Percentiles rank a stretch among this genome's conserved stretches.
Evolutionary conservation across 495 filamentous ascomycete species (phyloP).

Genomic region (Sordaria brevicollis): DNA sequence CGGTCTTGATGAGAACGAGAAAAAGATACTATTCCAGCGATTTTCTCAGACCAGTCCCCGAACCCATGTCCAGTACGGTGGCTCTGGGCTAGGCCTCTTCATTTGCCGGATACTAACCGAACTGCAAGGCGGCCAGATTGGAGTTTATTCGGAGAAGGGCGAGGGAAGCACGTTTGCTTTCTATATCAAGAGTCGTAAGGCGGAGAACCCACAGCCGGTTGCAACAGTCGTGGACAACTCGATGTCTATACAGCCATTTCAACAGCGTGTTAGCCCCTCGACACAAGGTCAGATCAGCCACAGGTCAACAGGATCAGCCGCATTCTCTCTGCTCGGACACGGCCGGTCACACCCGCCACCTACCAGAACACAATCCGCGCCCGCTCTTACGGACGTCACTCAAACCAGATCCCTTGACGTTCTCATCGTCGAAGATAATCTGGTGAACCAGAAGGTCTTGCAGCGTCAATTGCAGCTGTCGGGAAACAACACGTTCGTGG

Average conservation of each 20-base stretch:
- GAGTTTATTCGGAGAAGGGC: conserved; percentile 60
- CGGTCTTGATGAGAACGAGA: conserved; percentile 62
- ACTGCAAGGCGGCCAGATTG: conserved; percentile 76
- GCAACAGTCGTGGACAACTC: neutral
- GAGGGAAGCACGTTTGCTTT: conserved; percentile 79
- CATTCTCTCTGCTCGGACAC: neutral
- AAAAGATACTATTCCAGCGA: conserved; percentile 64
- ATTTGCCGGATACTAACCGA: conserved; percentile 71
- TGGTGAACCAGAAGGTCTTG: conserved; percentile 69
- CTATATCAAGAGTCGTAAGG: conserved; percentile 45
- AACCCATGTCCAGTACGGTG: conserved; percentile 74
- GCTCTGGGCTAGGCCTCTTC: conserved; percentile 74
- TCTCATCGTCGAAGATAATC: conserved; percentile 77
- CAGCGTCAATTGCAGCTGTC: conserved; percentile 58
- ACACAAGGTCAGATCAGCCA: neutral
- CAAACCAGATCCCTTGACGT: conserved; percentile 26
- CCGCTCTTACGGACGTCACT: neutral
- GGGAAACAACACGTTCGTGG: conserved; percentile 59
- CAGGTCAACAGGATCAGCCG: neutral
- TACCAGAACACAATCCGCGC: conserved; percentile 11
- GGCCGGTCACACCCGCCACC: neutral
- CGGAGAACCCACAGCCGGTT: conserved; percentile 2
- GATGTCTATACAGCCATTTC: neutral
- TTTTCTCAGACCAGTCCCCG: conserved; percentile 70
- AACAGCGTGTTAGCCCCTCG: neutral